Conservation (phyloP, 2,329 filamentous ascomycete species). For the Remersonia thermophila region DNA sequence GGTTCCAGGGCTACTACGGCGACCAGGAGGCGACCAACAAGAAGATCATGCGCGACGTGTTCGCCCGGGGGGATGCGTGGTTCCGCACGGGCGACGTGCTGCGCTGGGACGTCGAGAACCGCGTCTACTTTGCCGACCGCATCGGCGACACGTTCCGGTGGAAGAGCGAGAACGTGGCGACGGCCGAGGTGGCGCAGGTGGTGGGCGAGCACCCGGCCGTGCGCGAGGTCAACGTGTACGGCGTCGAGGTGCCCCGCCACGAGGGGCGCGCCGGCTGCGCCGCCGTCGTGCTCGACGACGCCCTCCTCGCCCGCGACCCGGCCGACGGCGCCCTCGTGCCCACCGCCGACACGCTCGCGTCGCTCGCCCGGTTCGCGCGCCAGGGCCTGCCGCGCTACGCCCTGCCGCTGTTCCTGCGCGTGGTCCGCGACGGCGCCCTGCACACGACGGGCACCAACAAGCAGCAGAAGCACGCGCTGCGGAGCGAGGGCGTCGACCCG, state of each 20-base stretch:
- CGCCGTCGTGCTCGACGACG: constrained; percentile 46
- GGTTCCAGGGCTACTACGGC: constrained; percentile 74
- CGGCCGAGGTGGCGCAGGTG: constrained; percentile 66
- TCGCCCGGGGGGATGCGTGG: constrained; percentile 65
- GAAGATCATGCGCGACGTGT: constrained; percentile 64
- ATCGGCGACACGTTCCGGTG: constrained; percentile 69
- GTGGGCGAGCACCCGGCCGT: constrained; percentile 55
- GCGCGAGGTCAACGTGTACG: constrained; percentile 75
- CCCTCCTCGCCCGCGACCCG: constrained; percentile 27
- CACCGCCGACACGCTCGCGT: constrained; percentile 35
- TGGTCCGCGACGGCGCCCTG: constrained; percentile 43
- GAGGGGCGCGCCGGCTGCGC: constrained; percentile 78
- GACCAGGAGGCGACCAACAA: constrained; percentile 57
- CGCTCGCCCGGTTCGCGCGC: constrained; percentile 47
- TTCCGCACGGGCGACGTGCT: constrained; percentile 79
- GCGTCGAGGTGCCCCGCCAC: constrained; percentile 65
- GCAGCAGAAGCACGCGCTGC: constrained; percentile 66
- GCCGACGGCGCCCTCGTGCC: constrained; percentile 24
- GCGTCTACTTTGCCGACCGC: constrained; percentile 69
- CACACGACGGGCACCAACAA: constrained; percentile 77
- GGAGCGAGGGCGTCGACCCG: constrained; percentile 64
- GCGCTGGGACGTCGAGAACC: constrained; percentile 56
- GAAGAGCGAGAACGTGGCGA: constrained; percentile 77
- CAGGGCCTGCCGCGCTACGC: constrained; percentile 58
- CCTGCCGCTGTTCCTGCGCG: constrained; percentile 62